Percentiles rank a stretch among this genome's conserved stretches.
phyloP scores from a whole-genome alignment of 306 rosid genomes.

The Cotoneaster glaucophyllus region DNA sequence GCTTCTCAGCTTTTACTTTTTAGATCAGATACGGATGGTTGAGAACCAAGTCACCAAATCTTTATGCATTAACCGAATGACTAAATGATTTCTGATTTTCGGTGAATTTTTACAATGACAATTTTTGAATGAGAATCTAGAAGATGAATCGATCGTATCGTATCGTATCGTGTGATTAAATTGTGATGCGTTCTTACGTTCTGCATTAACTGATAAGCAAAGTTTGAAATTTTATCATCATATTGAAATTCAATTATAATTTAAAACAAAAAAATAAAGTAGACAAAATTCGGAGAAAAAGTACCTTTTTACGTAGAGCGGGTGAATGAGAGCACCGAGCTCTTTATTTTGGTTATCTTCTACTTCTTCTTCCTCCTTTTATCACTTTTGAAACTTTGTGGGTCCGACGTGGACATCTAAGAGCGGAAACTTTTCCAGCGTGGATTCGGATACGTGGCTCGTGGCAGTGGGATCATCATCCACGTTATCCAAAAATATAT shows the following conservation, averaged over 20 bases:
- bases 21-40: neutral
- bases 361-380: neutral
- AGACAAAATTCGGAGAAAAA: neutral
- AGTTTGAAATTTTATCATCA: no score
- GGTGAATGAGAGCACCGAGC: neutral
- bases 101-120: rapidly evolving
- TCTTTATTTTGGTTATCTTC: constrained; percentile 4
- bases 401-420: constrained; percentile 49
- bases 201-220: no score
- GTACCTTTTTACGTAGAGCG: neutral
- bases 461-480: constrained; percentile 32
- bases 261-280: neutral
- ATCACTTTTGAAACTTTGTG: constrained; percentile 11
- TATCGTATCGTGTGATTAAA: no score
- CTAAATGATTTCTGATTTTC: neutral
- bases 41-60: neutral
- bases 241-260: neutral
- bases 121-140: no score
- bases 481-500: constrained; percentile 63
- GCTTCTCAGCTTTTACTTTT: neutral
- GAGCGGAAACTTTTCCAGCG: constrained; percentile 64
- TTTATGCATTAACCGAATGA: neutral
- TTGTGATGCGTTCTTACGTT: no score
- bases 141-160: rapidly evolving
- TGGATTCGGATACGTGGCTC: constrained; percentile 53